Evolutionary conservation across 2,329 filamentous ascomycete genomes (phyloP), one percentile per base, ranked within the genome.

Genomic region (Trichoderma koningii): DNA sequence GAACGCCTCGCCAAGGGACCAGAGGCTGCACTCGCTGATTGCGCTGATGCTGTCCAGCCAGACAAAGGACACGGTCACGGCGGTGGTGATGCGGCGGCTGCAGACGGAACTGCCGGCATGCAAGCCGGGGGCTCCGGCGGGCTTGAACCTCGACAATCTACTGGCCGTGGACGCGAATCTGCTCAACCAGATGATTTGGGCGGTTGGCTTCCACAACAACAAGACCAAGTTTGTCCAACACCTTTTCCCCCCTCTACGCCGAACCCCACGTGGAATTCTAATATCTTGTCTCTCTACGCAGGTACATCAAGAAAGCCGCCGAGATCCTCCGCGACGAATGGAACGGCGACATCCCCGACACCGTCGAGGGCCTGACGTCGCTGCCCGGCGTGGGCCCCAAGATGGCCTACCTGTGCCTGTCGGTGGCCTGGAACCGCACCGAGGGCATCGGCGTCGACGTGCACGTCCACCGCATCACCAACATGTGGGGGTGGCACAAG

Each of bases 151-250:
- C 57, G 85, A 91, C 67, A 92, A 93, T 67, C 83, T 97, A 64
- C 82, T 97, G 12, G 86, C 87, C 2, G 87, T 93, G 30, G 83
- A 89, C 4, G 86, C 91, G 1, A 80, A 80, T 2, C 75, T 80
- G 15, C 81, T 87, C 61, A 94, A 96, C 74, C 80, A 87, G 71
- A 80, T 96, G 69, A 97, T 97, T 69, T 84, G 85, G 75, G 88
- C 90, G 70, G 93, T 97, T 47, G 93, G 93, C 28, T 97, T 97
- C 75, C 93, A 97, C 80, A 97, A 96, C 73, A 93, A 93, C 77
- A 97, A 97, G 80, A 95, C 93, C 2, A 90, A 88, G 78, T 78
- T 28, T n/a, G 44, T 61, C 7, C 59, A n/a, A n/a, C 53, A 48
- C 23, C 30, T 55, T 28, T n/a, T 42, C 1, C 7, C 6, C 38